A percentile compares a stretch with the other conserved stretches of the same genome.
Conservation (phyloP, 148 eudicot genomes). For the Camellia granthamiana region DNA sequence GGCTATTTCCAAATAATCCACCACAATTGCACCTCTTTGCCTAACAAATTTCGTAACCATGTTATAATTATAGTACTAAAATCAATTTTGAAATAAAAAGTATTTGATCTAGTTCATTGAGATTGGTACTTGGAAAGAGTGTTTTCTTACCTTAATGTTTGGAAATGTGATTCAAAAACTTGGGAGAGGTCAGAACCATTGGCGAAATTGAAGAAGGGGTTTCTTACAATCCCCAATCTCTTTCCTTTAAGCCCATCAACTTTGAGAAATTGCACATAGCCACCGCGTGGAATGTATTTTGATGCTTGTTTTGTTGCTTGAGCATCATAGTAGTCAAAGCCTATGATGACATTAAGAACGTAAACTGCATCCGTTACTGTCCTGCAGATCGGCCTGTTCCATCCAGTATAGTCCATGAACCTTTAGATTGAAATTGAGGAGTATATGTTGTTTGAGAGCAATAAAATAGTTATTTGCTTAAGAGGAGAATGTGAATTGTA, state of each 20-base stretch:
- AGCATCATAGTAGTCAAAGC: constrained; percentile 51
- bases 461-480: not conserved
- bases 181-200: constrained; percentile 28
- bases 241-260: constrained; percentile 51
- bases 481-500: not conserved
- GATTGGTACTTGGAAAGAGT: not conserved
- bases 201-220: constrained; percentile 47
- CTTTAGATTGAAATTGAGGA: not conserved
- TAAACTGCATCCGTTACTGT: constrained; percentile 69
- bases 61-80: not conserved
- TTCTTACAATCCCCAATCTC: constrained; percentile 54
- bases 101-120: not conserved
- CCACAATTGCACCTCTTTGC: constrained; percentile 36
- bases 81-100: not conserved
- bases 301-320: constrained; percentile 47
- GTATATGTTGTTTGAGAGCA: not conserved
- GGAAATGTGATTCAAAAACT: constrained; percentile 51
- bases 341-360: constrained; percentile 60
- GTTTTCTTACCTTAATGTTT: constrained; percentile 38
- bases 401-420: not conserved
- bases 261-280: constrained; percentile 50
- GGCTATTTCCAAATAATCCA: constrained; percentile 40
- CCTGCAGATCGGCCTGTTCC: constrained; percentile 65
- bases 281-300: constrained; percentile 57
- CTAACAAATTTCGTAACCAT: constrained; percentile 13